These are phyloP conservation scores for Neoascochyta sp. DNA, from an alignment of 2,329 filamentous ascomycete species.

Conservation along the genomic window DNA sequence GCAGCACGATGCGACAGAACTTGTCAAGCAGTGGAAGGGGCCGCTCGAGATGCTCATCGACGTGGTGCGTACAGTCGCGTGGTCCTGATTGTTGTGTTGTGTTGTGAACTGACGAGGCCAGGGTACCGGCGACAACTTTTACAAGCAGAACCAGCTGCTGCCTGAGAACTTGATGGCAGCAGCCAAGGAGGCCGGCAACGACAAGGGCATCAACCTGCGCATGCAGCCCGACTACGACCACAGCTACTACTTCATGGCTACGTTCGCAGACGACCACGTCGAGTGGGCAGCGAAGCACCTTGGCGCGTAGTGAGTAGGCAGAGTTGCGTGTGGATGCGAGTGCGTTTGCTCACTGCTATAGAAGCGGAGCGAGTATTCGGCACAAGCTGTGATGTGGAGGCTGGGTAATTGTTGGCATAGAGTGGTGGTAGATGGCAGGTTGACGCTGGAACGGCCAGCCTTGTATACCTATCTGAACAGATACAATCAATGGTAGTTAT, in stretches of 20 bases:
- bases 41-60: constrained; percentile 79
- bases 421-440: no score
- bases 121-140: constrained; percentile 95
- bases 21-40: constrained; percentile 71
- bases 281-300: constrained; percentile 87
- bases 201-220: constrained; percentile 68
- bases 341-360: constrained; percentile 34
- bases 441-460: no score
- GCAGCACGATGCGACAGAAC: constrained; percentile 86
- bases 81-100: neutral
- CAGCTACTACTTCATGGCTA: constrained; percentile 94
- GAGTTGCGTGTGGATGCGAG: constrained; percentile 1
- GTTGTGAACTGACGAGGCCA: constrained; percentile 36
- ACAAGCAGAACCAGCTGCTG: constrained; percentile 86
- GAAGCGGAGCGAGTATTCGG: constrained; percentile 27
- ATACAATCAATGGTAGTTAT: no score
- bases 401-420: no score
- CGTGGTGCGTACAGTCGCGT: constrained; percentile 58
- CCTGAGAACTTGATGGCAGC: constrained; percentile 88
- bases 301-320: constrained; percentile 49
- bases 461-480: no score
- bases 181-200: constrained; percentile 69
- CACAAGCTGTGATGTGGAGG: constrained; percentile 33
- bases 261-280: constrained; percentile 85
- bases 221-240: constrained; percentile 94